These are phyloP conservation scores for Begonia peltatifolia DNA, from an alignment of 306 rosid species.

Conservation along the genomic window DNA sequence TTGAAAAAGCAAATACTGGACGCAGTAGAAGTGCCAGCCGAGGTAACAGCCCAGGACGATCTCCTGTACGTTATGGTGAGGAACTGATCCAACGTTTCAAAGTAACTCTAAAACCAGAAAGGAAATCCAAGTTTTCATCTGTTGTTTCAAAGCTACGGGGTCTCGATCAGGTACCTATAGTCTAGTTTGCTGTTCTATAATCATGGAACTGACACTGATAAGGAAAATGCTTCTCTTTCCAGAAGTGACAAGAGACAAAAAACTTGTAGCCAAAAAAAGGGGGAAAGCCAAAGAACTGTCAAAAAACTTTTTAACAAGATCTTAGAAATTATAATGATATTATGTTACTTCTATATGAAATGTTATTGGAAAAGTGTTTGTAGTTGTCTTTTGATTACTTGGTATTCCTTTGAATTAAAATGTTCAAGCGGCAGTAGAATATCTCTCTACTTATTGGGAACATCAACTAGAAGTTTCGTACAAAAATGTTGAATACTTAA, in stretches of 20 bases:
- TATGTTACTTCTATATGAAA: too few relatives aligned
- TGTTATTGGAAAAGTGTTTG: too few relatives aligned
- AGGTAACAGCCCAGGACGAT: slow-evolving; percentile 84
- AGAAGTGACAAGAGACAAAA: slow-evolving; percentile 1
- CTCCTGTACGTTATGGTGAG: slow-evolving; percentile 62
- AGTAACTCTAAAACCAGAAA: slow-evolving; percentile 81
- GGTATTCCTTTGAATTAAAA: too few relatives aligned
- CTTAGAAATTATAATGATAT: too few relatives aligned
- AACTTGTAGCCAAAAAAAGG: background rate
- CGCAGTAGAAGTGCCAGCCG: slow-evolving; percentile 89
- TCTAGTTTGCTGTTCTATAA: slow-evolving; percentile 6
- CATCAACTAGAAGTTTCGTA: background rate
- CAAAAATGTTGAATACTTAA: too few relatives aligned
- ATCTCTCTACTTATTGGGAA: background rate
- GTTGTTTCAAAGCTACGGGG: slow-evolving; percentile 95
- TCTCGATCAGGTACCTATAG: slow-evolving; percentile 69
- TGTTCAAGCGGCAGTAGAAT: background rate
- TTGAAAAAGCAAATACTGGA: slow-evolving; percentile 66
- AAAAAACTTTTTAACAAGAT: too few relatives aligned
- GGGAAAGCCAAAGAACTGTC: background rate
- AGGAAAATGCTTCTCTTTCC: slow-evolving; percentile 1
- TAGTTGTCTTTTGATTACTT: too few relatives aligned
- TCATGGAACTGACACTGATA: background rate
- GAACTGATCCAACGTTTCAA: slow-evolving; percentile 84
- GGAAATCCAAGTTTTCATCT: slow-evolving; percentile 85